These are phyloP conservation scores for Blastobotrys serpentis DNA, from an alignment of 1,139 yeast genomes.

Conservation along the genomic window DNA sequence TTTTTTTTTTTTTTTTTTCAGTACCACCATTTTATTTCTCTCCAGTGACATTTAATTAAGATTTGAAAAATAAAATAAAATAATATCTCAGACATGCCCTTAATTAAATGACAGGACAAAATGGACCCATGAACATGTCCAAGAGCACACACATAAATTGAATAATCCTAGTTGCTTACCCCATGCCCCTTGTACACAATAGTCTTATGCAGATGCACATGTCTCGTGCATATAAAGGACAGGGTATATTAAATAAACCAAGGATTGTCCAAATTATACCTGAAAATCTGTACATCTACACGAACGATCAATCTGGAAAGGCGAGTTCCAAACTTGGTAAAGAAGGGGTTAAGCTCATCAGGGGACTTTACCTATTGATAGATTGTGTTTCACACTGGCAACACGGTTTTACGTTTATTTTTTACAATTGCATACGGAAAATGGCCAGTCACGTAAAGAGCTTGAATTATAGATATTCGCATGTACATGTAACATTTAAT, in stretches of 20 bases:
- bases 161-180: not conserved
- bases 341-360: constrained; percentile 1
- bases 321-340: not conserved
- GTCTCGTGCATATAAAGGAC: constrained; percentile 1
- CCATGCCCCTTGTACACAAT: not conserved
- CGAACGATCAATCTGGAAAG: not conserved
- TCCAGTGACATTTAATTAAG: too few species aligned
- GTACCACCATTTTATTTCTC: too few species aligned
- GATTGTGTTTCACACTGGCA: not conserved
- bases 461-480: not conserved
- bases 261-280: not conserved
- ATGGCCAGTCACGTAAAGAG: not conserved
- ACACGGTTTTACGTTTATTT: too few species aligned
- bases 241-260: not conserved
- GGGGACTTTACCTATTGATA: not conserved
- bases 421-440: not conserved
- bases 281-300: not conserved
- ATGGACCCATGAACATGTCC: not conserved
- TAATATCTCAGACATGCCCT: constrained; percentile 1
- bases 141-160: not conserved
- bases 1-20: too few species aligned
- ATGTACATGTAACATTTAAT: not conserved
- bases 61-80: too few species aligned
- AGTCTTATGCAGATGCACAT: not conserved
- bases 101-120: not conserved